A percentile compares a stretch with the other conserved stretches of the same genome.
phyloP scores from a whole-genome alignment of 2,329 filamentous ascomycete genomes.

The Diaporthe capsici region DNA sequence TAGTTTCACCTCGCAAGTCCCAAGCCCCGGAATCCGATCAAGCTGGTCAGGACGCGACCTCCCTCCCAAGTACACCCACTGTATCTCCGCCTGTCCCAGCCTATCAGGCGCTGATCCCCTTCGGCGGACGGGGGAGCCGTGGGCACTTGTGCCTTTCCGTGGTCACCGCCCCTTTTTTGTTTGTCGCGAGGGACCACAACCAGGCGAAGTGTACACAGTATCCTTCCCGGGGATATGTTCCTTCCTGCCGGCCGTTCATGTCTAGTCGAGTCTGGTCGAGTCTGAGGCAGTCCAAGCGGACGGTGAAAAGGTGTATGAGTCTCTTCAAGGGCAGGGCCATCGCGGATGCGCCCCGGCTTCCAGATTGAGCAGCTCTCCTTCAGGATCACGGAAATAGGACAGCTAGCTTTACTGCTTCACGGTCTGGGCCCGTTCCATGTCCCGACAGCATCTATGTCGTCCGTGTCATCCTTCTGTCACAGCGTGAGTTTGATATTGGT shows the following conservation, averaged over 20 bases:
- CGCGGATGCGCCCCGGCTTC: constrained; percentile 16
- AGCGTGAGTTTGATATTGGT: constrained; percentile 18
- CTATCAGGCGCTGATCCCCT: background rate
- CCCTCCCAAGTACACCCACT: background rate
- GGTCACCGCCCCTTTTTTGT: constrained; percentile 7
- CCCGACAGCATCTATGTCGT: background rate
- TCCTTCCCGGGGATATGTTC: background rate
- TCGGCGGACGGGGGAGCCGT: too few relatives aligned
- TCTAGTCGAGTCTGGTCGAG: background rate
- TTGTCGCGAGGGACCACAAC: background rate
- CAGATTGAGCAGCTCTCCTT: background rate
- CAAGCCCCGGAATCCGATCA: background rate
- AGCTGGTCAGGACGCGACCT: background rate
- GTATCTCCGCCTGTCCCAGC: constrained; percentile 4
- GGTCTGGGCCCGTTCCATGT: background rate
- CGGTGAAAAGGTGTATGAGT: background rate
- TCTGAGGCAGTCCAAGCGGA: background rate
- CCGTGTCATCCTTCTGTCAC: background rate
- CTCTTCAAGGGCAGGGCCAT: constrained; percentile 4
- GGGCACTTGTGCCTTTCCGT: background rate
- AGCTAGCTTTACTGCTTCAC: background rate
- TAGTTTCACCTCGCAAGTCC: constrained; percentile 19
- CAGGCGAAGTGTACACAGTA: background rate
- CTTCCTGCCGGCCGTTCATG: background rate
- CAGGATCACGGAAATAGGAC: background rate